Evolutionary conservation across 2,329 filamentous ascomycete species (phyloP), one percentile per base, ranked within the genome.

Genomic region (Lizonia empirigonia): DNA sequence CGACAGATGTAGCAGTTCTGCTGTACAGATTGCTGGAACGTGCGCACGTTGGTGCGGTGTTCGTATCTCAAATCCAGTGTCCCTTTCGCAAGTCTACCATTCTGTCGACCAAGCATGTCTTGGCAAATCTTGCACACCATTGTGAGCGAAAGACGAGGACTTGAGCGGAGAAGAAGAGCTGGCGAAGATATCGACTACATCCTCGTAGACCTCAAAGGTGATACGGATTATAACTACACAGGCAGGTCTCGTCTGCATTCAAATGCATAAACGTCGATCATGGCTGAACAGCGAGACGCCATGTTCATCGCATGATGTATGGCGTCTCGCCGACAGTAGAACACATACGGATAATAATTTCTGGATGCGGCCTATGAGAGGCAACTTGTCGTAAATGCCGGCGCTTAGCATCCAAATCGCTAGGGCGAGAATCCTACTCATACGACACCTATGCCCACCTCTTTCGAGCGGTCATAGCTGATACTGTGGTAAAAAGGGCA

Each of bases 1-100:
- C 38, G 26, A 23, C 38, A 41, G 18, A 41, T 41, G 19, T 32
- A 32, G 23, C 38, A 41, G n/a, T 41, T 41, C 12, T 41, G 18
- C 7, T 18, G 18, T 13, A 41, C 26, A 23, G 38, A 15, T 29
- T 41, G 16, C 16, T 23, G 38, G 12, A 41, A 41, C 7, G 26
- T 41, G 9, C 16, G 15, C 15, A 5, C 38, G 16, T 32, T 32
- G 3, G 18, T 22, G 29, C 34, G 39, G 19, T 44, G 39, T 8
- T 34, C n/a, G 18, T 24, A 44, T 19, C 8, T 27, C n/a, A 34
- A 23, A 15, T 44, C 39, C 7, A 26, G 9, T 5, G 39, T 44
- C 12, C 39, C 39, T 19, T 44, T 26, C 18, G 20, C 19, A 19
- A 24, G 19, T 19, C 39, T 44, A 6, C 39, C 39, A 13, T 26